These are phyloP conservation scores for Cymbidium sinense DNA, from an alignment of 106 monocot species.

Conservation along the genomic window DNA sequence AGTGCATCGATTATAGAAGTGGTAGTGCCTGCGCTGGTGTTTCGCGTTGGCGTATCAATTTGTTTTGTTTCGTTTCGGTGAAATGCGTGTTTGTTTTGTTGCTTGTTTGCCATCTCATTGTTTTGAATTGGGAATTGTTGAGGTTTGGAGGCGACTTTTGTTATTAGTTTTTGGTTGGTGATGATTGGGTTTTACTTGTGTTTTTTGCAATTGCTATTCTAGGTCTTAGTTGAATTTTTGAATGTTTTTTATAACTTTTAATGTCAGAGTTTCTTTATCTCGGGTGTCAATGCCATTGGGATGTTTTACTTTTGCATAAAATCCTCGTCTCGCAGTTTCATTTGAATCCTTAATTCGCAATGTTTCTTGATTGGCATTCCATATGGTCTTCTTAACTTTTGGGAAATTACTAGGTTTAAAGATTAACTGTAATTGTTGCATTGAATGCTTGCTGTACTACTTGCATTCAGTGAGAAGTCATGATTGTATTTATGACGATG, in stretches of 20 bases:
- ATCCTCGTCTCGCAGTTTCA: neutral
- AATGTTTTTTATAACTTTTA: neutral
- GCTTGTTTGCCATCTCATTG: neutral
- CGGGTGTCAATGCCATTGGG: neutral
- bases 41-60: neutral
- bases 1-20: neutral
- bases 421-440: neutral
- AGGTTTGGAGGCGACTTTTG: neutral
- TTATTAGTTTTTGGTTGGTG: neutral
- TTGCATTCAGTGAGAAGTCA: neutral
- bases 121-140: neutral
- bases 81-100: neutral
- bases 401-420: neutral
- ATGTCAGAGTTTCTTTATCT: neutral
- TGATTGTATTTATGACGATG: neutral
- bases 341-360: neutral
- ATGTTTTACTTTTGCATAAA: neutral
- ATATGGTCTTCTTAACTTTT: neutral
- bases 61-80: neutral
- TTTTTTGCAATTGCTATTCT: neutral
- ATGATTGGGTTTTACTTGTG: conserved; percentile 3
- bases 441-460: neutral
- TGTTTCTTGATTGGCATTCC: neutral
- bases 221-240: neutral
- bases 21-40: neutral